Conservation (phyloP, 768 basidiomycete genomes). For the Paxillus involutus region DNA sequence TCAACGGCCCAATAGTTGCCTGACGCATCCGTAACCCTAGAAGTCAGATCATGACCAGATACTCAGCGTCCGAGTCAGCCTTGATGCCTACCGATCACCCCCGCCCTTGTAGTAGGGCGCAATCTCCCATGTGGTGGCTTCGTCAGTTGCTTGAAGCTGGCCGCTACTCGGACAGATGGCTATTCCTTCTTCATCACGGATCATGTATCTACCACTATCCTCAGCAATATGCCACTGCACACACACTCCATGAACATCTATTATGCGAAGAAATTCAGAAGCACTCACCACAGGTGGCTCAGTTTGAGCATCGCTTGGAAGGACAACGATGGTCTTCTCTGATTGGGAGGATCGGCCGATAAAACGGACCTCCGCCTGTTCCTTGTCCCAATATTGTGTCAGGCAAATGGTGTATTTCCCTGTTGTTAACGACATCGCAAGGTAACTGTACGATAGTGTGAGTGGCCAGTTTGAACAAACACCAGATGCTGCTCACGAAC, state of each 20-base stretch:
- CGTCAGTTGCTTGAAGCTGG: not conserved
- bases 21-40: not conserved
- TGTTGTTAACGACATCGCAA: not conserved
- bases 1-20: not conserved
- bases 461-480: not conserved
- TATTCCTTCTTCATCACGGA: not conserved
- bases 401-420: not conserved
- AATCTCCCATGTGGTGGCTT: not conserved
- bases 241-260: too few relatives aligned
- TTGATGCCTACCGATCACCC: not conserved
- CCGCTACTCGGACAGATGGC: not conserved
- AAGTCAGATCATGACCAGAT: not conserved
- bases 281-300: not conserved
- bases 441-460: not conserved
- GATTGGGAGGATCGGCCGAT: not conserved
- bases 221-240: not conserved
- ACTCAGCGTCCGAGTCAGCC: not conserved
- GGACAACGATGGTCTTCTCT: not conserved
- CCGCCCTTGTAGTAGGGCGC: not conserved
- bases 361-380: not conserved
- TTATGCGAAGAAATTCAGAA: too few relatives aligned
- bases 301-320: not conserved
- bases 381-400: not conserved
- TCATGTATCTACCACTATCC: not conserved
- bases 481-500: not conserved